Evolutionary conservation across 129 eudicot genomes (phyloP).

Genomic region (Solidago caesia): DNA sequence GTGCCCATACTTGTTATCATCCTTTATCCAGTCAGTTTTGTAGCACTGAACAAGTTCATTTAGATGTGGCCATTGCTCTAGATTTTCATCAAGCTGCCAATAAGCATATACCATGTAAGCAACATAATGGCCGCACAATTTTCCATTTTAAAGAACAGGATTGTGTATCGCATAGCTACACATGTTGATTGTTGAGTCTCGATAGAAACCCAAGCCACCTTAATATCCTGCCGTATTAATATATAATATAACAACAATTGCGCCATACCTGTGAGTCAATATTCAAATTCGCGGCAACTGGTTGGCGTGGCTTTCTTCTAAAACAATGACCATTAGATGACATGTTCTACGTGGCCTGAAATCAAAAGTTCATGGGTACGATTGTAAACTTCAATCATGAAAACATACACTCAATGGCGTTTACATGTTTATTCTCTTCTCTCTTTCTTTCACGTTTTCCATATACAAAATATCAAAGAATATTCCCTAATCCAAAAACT

Average conservation of each 20-base stretch:
- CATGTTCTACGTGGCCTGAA: constrained; percentile 60
- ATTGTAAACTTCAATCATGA: constrained; percentile 10
- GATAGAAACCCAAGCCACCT: constrained; percentile 14
- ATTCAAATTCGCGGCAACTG: constrained; percentile 63
- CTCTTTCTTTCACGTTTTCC: background rate
- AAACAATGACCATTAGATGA: constrained; percentile 72
- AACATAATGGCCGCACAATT: constrained; percentile 7
- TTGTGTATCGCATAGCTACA: constrained; percentile 5
- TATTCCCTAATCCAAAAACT: constrained; percentile 22
- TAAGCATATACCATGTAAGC: constrained; percentile 16
- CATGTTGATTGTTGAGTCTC: constrained; percentile 9
- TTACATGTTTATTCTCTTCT: constrained; percentile 15
- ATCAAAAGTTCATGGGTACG: constrained; percentile 4
- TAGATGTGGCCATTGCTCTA: constrained; percentile 99
- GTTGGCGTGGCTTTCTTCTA: constrained; percentile 67
- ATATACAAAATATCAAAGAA: constrained; percentile 2
- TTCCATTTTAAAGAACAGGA: background rate
- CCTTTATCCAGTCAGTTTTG: constrained; percentile 94
- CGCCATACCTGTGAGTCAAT: constrained; percentile 67
- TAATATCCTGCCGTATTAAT: constrained; percentile 6
- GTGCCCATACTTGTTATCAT: constrained; percentile 91
- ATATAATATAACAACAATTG: background rate
- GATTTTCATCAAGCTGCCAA: constrained; percentile 83
- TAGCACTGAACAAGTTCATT: constrained; percentile 96
- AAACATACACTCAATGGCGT: constrained; percentile 17